A percentile compares a stretch with the other conserved stretches of the same genome.
Conservation (phyloP, 176 grass and related monocot species). For the Carex littledalei region DNA sequence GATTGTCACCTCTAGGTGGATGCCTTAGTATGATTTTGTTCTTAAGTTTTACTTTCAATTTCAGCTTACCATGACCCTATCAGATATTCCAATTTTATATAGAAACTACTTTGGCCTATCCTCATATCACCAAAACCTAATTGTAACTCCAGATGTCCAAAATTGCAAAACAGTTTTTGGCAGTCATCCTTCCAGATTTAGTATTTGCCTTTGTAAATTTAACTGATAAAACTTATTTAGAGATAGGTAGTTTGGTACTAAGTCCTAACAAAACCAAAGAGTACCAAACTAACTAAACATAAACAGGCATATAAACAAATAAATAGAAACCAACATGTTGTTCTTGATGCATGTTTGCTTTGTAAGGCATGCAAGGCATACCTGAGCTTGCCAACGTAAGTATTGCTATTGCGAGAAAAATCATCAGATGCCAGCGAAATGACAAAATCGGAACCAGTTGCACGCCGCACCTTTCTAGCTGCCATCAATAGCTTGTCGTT, state of each 20-base stretch:
- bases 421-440: constrained; percentile 72
- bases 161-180: not conserved
- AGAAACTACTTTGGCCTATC: not conserved
- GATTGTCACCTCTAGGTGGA: too few relatives aligned
- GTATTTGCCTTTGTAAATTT: not conserved
- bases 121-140: not conserved
- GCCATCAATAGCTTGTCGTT: constrained; percentile 93
- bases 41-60: not conserved
- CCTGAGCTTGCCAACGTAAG: constrained; percentile 96
- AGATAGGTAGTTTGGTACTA: not conserved
- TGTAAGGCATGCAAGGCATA: constrained; percentile 3
- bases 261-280: not conserved
- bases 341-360: not conserved
- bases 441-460: constrained; percentile 69
- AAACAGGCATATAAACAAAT: not conserved
- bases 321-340: not conserved
- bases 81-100: not conserved
- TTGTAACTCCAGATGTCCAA: not conserved
- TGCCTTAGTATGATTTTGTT: not conserved
- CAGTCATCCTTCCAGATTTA: not conserved
- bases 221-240: not conserved
- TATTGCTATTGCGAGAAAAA: constrained; percentile 87
- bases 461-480: constrained; percentile 76
- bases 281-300: not conserved
- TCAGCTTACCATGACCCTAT: not conserved